Evolutionary conservation across 2,329 filamentous ascomycete genomes (phyloP).

Genomic region (Xylariaceae sp.): DNA sequence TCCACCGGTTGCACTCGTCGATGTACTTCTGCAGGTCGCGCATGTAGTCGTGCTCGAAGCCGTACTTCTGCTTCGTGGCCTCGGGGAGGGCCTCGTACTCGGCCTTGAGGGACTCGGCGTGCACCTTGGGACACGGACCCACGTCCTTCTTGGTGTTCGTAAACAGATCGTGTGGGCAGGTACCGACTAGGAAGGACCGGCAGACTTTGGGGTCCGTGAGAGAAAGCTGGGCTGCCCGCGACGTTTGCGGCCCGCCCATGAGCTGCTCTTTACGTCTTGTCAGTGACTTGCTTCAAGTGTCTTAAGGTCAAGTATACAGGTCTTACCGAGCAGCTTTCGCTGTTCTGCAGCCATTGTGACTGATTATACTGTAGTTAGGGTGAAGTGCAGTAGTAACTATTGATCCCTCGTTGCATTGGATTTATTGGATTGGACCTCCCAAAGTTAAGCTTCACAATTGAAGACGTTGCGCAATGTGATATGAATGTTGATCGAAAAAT

Average conservation of each 20-base stretch:
- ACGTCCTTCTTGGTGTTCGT: slow-evolving; percentile 99
- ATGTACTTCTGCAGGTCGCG: slow-evolving; percentile 95
- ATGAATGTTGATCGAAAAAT: not conserved
- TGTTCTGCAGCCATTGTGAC: slow-evolving; percentile 85
- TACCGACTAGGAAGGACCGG: slow-evolving; percentile 87
- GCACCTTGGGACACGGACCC: slow-evolving; percentile 79
- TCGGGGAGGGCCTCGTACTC: slow-evolving; percentile 76
- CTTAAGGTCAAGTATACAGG: slow-evolving; percentile 1
- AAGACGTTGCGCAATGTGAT: no score
- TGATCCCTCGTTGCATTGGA: no score
- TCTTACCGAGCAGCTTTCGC: slow-evolving; percentile 79
- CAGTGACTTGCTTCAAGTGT: slow-evolving; percentile 6
- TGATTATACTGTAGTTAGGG: not conserved
- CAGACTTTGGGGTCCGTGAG: slow-evolving; percentile 92
- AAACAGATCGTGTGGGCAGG: slow-evolving; percentile 97
- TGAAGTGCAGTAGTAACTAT: no score
- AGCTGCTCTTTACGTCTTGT: slow-evolving; percentile 65
- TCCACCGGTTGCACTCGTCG: slow-evolving; percentile 90
- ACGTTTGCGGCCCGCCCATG: slow-evolving; percentile 70
- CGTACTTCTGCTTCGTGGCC: slow-evolving; percentile 68
- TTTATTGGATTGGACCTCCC: not conserved
- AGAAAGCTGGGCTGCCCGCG: slow-evolving; percentile 73
- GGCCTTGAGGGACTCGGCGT: slow-evolving; percentile 79
- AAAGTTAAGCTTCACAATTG: no score
- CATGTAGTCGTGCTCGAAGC: slow-evolving; percentile 96